Evolutionary conservation across 495 filamentous ascomycete species (phyloP), one percentile per base, ranked within the genome.

Genomic region (Extremus antarcticus): DNA sequence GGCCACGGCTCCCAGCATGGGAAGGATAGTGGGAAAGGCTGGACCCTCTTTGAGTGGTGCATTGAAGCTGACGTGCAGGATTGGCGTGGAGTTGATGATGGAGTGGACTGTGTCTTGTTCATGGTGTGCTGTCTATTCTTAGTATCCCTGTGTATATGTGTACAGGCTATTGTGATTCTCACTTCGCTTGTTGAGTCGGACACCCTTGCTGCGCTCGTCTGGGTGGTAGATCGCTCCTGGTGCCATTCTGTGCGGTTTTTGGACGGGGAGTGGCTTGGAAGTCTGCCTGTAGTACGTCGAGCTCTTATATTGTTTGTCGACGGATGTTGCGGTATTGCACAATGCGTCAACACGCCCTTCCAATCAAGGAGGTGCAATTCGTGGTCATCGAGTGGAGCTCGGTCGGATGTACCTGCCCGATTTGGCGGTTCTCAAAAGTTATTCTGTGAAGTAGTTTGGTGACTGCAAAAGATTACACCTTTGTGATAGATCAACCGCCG

Each of bases 1-100:
- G 19, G 77, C 85, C 83, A 91, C 88, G 59, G 81, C 79, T 43
- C 89, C 90, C 57, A 95, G 86, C 88, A 95, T 92, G 38, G 90
- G 90, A 0, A 96, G 74, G 58, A 85, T 81, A 50, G 78, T 75
- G 3, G 89, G 88, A 60, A 90, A 89, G 13, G 83, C 82, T 0
- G 76, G 73, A 7, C 73, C 72, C 20, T 40, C 22, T 35, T 55
- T 54, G 7, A 51, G 23, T 7, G 56, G 59, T 2, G 68, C 63
- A 32, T 73, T 75, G 79, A 95, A 95, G 52, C 89, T 88, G 56
- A 96, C 82, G 72, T 95, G 85, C 7, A 95, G 74, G 11, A 95
- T 78, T 16, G 81, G 82, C 17, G 79, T 78, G 10, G 74, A 72
- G 69, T 94, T 91, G 69, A 96, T 74, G 61, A 96, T 88, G 50